Conservation (phyloP, 75 land plant species). For the Cunninghamia lanceolata region DNA sequence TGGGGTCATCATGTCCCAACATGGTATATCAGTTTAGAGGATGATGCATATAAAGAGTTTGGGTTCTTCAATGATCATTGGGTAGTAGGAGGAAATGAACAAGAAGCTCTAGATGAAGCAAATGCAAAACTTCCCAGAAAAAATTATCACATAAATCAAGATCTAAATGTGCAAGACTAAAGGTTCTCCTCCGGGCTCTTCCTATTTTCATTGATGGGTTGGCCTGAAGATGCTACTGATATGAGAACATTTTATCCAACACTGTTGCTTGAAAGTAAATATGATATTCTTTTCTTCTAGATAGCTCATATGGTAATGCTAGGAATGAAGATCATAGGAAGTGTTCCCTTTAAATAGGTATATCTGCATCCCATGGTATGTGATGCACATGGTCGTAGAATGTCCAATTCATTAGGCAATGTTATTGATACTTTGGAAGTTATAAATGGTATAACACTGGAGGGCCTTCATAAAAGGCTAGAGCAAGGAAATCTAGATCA, state of each 20-base stretch:
- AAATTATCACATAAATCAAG: conserved; percentile 56
- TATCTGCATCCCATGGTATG: no score
- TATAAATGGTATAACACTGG: no score
- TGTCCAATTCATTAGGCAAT: no score
- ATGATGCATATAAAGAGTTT: conserved; percentile 64
- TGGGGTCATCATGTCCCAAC: no score
- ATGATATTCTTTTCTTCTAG: conserved; percentile 97
- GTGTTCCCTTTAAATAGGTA: no score
- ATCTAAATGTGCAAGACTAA: conserved; percentile 96
- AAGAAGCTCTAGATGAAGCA: conserved; percentile 66
- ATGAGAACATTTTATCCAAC: conserved; percentile 83
- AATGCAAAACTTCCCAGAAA: conserved; percentile 48
- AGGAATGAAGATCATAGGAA: conserved; percentile 76
- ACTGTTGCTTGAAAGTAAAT: conserved; percentile 88
- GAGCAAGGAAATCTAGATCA: no score
- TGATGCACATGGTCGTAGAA: no score
- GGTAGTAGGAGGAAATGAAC: conserved; percentile 80
- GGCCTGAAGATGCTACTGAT: conserved; percentile 88
- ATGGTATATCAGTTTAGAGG: conserved; percentile 83
- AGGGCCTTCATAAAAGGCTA: no score
- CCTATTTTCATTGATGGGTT: conserved; percentile 86
- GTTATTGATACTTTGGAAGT: no score
- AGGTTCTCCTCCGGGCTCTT: conserved; percentile 98
- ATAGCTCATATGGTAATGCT: conserved; percentile 99
- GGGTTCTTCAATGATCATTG: conserved; percentile 89